Percentiles rank a stretch among this genome's conserved stretches.
These are phyloP conservation scores for Schizopora paradoxa DNA, from an alignment of 1,284 basidiomycete genomes.

Conservation along the genomic window DNA sequence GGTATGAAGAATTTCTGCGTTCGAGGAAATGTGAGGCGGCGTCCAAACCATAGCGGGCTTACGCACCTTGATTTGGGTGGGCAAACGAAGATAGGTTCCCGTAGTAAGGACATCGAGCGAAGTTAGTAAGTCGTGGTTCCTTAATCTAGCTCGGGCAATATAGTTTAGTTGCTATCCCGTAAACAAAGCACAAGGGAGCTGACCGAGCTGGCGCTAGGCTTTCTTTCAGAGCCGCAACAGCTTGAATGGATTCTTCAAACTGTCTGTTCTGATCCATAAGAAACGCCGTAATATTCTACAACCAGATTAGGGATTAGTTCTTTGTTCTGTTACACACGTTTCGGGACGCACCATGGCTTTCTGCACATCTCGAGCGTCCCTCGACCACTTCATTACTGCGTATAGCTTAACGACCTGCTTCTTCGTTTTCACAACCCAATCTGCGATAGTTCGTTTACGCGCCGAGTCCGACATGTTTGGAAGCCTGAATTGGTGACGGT, in stretches of 20 bases:
- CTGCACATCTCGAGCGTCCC: constrained; percentile 74
- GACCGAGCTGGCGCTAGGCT: constrained; percentile 65
- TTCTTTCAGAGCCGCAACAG: constrained; percentile 61
- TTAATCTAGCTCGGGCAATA: constrained; percentile 46
- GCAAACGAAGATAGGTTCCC: constrained; percentile 77
- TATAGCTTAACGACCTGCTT: constrained; percentile 88
- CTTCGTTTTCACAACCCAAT: constrained; percentile 84
- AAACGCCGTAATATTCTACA: constrained; percentile 77
- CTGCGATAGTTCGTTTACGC: constrained; percentile 76
- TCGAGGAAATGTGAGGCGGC: constrained; percentile 18
- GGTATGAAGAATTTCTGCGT: constrained; percentile 62
- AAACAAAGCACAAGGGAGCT: constrained; percentile 15
- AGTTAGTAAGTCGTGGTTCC: constrained; percentile 87
- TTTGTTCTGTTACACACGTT: background rate
- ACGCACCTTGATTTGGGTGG: constrained; percentile 68
- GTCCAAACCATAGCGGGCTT: constrained; percentile 3
- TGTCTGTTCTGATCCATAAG: constrained; percentile 80
- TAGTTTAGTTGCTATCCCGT: background rate
- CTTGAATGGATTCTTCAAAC: constrained; percentile 66
- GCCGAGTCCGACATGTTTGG: constrained; percentile 80
- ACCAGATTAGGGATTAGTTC: background rate
- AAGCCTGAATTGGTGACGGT: constrained; percentile 43
- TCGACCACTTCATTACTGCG: constrained; percentile 77
- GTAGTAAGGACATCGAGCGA: constrained; percentile 82
- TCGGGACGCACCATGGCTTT: constrained; percentile 69